Percentiles rank a stretch among this genome's conserved stretches.
Evolutionary conservation across 352 stramenopile genomes (phyloP).

Genomic region (Globisporangium solare): DNA sequence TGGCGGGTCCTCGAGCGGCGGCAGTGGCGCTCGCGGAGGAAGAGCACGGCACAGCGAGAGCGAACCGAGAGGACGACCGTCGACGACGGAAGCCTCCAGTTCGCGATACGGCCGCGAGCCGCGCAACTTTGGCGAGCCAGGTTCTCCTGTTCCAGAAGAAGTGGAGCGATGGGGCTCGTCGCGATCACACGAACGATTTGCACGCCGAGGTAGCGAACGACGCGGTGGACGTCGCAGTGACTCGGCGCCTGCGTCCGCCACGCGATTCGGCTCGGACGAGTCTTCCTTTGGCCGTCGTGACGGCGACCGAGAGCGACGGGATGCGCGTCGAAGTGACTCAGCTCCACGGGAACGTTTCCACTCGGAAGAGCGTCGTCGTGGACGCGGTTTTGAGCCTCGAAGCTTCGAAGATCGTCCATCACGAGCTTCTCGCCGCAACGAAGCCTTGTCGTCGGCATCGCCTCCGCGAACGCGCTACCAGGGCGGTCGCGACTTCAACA

Average conservation of each 20-base stretch:
- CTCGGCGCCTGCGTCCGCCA: background rate
- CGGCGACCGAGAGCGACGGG: background rate
- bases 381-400: background rate
- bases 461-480: background rate
- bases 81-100: background rate
- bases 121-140: background rate
- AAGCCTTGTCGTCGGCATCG: background rate
- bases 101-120: background rate
- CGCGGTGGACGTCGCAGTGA: constrained; percentile 2
- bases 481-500: background rate
- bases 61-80: background rate
- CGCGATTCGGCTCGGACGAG: background rate
- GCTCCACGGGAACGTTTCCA: constrained; percentile 6
- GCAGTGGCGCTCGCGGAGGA: constrained; percentile 5
- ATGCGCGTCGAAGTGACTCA: background rate
- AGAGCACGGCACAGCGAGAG: constrained; percentile 1
- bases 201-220: background rate
- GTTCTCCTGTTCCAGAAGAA: background rate
- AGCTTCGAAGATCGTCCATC: background rate
- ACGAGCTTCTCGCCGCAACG: constrained; percentile 1
- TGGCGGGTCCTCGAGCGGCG: constrained; percentile 10
- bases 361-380: constrained; percentile 7
- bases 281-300: background rate
- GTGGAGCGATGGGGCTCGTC: background rate
- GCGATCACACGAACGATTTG: background rate